Base-by-base conservation (phyloP, 768 basidiomycete genomes). In the Candolleomyces aberdarensis region DNA sequence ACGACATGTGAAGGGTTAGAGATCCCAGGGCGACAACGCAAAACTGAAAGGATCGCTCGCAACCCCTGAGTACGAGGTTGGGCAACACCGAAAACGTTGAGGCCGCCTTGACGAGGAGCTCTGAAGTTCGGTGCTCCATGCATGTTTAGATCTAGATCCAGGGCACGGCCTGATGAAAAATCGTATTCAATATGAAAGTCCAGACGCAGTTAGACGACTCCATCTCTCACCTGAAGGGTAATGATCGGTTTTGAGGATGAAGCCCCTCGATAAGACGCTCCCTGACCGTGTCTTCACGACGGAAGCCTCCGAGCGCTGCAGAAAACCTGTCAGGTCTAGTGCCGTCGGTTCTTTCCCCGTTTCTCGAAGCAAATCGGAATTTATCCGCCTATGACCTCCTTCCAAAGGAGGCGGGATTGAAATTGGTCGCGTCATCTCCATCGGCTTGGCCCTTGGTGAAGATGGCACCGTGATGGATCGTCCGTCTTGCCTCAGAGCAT, bases 71-170 rank as follows among this genome's bases (percentile, higher is more conserved):
- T 87, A 2, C 96, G 91, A 13, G 97, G 97, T 70, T 98, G 97
- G 2, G 97, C 96, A 5, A 89, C 93, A 14, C 96, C 97, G 69
- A 91, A 98, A 2, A 99, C 94, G 65, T 96, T 96, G 39, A 98
- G 80, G 59, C 85, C 83, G 29, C 86, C 88, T 52, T 86, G 82
- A 55, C 86, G 81, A 9, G 94, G 90, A 13, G 91, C 86, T 65
- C 97, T 81, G 70, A 98, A 98, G 75, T 98, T 98, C 3, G 96
- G 95, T 17, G 96, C 96, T 39, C 97, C 96, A 69, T 94, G 89
- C 9, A 99, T 81, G 60, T 91, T 93, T 29, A 98, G 80, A 67
- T 96, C 94, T 2, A 98, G 83, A 70, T 96, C 92, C 47, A 95
- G 78, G 3, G 94, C 94, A 64, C 95, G 85, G 47, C 92, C 92